These are phyloP conservation scores for Camelina hispida DNA, from an alignment of 345 rosid genomes.

Conservation along the genomic window DNA sequence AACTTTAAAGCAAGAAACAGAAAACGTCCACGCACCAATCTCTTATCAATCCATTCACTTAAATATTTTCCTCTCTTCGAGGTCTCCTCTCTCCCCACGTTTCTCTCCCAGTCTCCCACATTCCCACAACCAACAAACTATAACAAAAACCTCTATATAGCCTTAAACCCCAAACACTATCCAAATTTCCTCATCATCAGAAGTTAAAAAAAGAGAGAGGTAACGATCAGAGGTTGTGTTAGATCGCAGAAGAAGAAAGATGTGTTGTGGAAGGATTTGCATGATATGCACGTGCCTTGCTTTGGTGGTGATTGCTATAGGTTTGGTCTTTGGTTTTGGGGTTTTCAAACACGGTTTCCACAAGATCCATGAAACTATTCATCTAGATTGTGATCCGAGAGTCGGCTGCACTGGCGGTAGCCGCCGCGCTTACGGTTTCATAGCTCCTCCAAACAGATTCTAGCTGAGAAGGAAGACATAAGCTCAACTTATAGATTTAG, in stretches of 20 bases:
- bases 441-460: slow-evolving; percentile 17
- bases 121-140: slow-evolving; percentile 10
- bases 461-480: not conserved
- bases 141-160: slow-evolving; percentile 8
- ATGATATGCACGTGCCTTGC: slow-evolving; percentile 34
- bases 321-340: slow-evolving; percentile 30
- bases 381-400: slow-evolving; percentile 15
- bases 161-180: not conserved
- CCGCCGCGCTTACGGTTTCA: slow-evolving; percentile 16
- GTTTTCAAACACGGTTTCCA: slow-evolving; percentile 15
- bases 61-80: not conserved
- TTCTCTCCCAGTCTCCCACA: slow-evolving; percentile 17
- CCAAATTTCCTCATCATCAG: not conserved
- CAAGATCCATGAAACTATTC: slow-evolving; percentile 12
- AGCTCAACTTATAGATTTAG: too few relatives aligned
- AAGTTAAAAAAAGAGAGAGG: not conserved
- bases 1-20: slow-evolving; percentile 14
- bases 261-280: slow-evolving; percentile 39
- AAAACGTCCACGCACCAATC: slow-evolving; percentile 19
- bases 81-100: slow-evolving; percentile 12
- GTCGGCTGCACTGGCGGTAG: not conserved
- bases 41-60: not conserved
- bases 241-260: slow-evolving; percentile 5
- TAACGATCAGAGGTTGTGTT: not conserved
- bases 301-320: slow-evolving; percentile 25